Evolutionary conservation across 495 filamentous ascomycete genomes (phyloP).

Genomic region (Lasiosphaeria ovina): DNA sequence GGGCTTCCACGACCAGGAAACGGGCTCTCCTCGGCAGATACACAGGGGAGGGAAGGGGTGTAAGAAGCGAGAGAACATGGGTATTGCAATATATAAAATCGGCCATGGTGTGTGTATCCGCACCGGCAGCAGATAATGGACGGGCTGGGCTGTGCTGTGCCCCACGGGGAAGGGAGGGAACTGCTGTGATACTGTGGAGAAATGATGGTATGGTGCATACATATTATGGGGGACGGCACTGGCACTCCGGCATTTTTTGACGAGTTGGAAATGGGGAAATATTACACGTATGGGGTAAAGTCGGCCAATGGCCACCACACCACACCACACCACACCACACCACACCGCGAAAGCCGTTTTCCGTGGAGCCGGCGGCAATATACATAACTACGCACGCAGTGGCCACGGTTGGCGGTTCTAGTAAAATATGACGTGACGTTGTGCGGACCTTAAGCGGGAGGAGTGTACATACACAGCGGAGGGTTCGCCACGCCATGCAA

Average conservation of each 20-base stretch:
- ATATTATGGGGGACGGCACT: neutral
- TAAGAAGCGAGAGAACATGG: neutral
- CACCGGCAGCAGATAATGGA: neutral
- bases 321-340: too few relatives aligned
- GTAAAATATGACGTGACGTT: too few relatives aligned
- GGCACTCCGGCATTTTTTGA: neutral
- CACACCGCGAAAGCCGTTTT: neutral
- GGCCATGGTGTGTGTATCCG: neutral
- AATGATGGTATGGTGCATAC: neutral
- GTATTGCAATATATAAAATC: neutral
- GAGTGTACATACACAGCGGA: too few relatives aligned
- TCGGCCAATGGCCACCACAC: neutral
- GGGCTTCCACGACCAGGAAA: neutral
- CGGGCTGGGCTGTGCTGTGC: neutral
- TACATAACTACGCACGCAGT: neutral
- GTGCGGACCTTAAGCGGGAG: too few relatives aligned
- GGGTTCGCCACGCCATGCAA: too few relatives aligned
- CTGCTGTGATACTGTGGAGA: neutral
- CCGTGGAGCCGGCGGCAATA: slow-evolving; percentile 8
- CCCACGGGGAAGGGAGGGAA: neutral
- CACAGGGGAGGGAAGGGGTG: neutral
- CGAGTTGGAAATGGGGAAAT: too few relatives aligned
- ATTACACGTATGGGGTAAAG: neutral
- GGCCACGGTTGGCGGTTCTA: too few relatives aligned
- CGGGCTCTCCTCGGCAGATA: neutral